phyloP scores from a whole-genome alignment of 441 rosid species.

The Breynia disticha region DNA sequence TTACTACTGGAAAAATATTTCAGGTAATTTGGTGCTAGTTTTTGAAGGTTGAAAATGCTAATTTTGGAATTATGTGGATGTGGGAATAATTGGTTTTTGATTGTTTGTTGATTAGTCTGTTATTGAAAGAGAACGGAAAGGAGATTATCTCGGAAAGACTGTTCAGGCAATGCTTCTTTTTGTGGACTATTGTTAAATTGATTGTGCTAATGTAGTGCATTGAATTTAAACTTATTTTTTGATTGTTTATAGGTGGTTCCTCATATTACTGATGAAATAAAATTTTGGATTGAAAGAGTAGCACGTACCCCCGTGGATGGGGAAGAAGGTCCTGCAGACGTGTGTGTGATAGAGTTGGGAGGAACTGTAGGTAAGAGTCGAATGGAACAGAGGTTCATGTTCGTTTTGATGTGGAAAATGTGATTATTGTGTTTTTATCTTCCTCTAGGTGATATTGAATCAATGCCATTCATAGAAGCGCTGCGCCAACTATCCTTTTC shows the following conservation, averaged over 20 bases:
- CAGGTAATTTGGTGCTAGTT: slow-evolving; percentile 33
- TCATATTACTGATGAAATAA: slow-evolving; percentile 83
- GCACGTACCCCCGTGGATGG: slow-evolving; percentile 72
- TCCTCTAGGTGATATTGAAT: slow-evolving; percentile 75
- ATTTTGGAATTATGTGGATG: slow-evolving; percentile 5
- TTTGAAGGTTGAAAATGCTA: background rate
- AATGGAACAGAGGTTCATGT: slow-evolving; percentile 3
- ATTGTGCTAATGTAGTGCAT: slow-evolving; percentile 16
- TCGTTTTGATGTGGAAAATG: background rate
- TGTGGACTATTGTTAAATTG: background rate
- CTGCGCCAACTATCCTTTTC: slow-evolving; percentile 81
- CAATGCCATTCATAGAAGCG: slow-evolving; percentile 98
- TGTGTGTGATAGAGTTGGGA: slow-evolving; percentile 89
- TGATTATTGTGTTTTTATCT: slow-evolving; percentile 13
- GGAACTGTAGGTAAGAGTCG: slow-evolving; percentile 77
- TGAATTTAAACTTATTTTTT: background rate
- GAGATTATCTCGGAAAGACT: slow-evolving; percentile 91
- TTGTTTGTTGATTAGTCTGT: slow-evolving; percentile 40
- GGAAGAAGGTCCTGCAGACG: slow-evolving; percentile 64
- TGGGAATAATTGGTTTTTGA: background rate
- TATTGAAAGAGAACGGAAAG: slow-evolving; percentile 85
- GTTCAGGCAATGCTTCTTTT: slow-evolving; percentile 56
- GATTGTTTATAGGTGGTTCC: slow-evolving; percentile 58
- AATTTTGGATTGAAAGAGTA: slow-evolving; percentile 68
- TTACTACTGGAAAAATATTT: slow-evolving; percentile 89